These are phyloP conservation scores for Penicillium chermesinum DNA, from an alignment of 495 filamentous ascomycete species.

Conservation along the genomic window DNA sequence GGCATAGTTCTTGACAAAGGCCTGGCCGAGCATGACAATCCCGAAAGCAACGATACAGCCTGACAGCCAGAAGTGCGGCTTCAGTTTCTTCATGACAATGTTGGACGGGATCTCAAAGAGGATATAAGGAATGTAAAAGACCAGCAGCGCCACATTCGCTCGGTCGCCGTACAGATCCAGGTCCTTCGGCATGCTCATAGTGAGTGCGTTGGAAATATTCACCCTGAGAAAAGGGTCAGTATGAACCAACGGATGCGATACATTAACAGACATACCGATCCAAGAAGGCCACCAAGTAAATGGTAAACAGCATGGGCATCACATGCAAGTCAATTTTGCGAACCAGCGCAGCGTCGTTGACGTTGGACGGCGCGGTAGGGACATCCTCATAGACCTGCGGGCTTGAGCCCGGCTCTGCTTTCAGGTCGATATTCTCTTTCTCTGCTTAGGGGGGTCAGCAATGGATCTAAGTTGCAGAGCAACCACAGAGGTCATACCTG, in stretches of 20 bases:
- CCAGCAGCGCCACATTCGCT: slow-evolving; percentile 62
- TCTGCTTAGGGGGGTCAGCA: too few species aligned
- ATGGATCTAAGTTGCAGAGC: too few species aligned
- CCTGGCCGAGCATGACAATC: slow-evolving; percentile 64
- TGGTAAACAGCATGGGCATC: slow-evolving; percentile 17
- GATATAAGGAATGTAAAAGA: slow-evolving; percentile 82
- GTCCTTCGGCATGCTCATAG: slow-evolving; percentile 11
- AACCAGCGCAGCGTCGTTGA: slow-evolving; percentile 13
- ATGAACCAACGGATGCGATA: too few species aligned
- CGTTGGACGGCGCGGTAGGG: not conserved
- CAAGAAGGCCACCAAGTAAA: slow-evolving; percentile 18
- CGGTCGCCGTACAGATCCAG: slow-evolving; percentile 28
- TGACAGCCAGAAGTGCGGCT: slow-evolving; percentile 67
- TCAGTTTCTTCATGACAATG: slow-evolving; percentile 64
- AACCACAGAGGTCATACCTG: too few species aligned
- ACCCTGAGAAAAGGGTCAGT: slow-evolving; percentile 10
- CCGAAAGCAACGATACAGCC: slow-evolving; percentile 68
- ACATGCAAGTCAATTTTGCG: slow-evolving; percentile 19
- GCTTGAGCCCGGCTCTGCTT: not conserved
- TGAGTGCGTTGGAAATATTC: slow-evolving; percentile 23
- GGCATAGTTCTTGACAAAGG: slow-evolving; percentile 64
- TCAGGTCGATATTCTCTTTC: not conserved
- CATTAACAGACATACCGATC: slow-evolving; percentile 13
- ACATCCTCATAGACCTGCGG: not conserved
- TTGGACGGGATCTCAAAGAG: slow-evolving; percentile 74